Percentiles rank a stretch among this genome's conserved stretches.
Conservation (phyloP, 306 rosid genomes). For the Gastrolobium villosum region DNA sequence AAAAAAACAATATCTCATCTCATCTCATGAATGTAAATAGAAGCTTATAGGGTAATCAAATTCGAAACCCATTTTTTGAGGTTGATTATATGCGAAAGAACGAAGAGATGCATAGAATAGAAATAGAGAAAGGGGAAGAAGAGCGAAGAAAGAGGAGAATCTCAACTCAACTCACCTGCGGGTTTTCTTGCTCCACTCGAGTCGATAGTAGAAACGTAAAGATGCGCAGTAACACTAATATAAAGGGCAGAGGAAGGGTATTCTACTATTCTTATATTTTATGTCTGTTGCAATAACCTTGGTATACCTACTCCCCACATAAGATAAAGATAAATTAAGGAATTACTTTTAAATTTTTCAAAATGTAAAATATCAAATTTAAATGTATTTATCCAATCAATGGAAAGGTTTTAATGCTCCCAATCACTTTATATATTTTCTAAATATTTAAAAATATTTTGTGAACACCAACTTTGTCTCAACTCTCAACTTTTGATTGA, state of each 20-base stretch:
- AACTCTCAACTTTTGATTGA: too few species aligned
- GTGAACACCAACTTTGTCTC: too few species aligned
- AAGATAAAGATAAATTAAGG: too few species aligned
- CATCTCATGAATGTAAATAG: neutral
- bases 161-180: neutral
- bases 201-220: conserved; percentile 21
- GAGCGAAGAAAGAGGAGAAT: neutral
- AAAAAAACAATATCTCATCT: neutral
- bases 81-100: neutral
- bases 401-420: too few species aligned
- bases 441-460: too few species aligned
- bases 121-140: neutral
- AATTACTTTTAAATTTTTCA: too few species aligned
- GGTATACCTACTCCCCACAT: too few species aligned
- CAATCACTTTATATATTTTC: too few species aligned
- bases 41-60: neutral
- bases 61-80: neutral
- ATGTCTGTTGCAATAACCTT: too few species aligned
- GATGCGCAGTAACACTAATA: conserved; percentile 16
- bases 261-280: neutral
- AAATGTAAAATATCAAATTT: too few species aligned
- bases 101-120: neutral
- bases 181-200: neutral
- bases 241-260: conserved; percentile 1
- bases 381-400: too few species aligned